Conservation (phyloP, 495 filamentous ascomycete genomes). For the Xylaria grammica region DNA sequence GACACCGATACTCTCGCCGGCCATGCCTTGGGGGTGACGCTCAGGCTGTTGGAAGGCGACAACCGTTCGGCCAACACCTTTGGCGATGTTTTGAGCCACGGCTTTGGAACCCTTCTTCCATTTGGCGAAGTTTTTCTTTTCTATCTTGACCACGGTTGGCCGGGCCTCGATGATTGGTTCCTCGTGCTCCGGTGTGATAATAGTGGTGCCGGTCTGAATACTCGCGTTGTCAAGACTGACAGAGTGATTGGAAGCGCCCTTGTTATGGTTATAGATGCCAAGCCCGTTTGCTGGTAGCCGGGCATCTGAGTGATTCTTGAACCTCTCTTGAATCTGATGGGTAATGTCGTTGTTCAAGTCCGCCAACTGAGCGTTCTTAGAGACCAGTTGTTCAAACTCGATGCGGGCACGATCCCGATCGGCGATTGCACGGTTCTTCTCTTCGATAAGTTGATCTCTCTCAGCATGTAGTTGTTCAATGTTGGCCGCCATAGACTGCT, state of each 20-base stretch:
- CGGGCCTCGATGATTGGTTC: slow-evolving; percentile 71
- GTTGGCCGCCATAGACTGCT: slow-evolving; percentile 73
- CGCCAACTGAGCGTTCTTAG: slow-evolving; percentile 90
- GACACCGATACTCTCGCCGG: slow-evolving; percentile 62
- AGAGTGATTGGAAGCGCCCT: slow-evolving; percentile 73
- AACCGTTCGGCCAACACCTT: slow-evolving; percentile 86
- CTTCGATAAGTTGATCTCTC: slow-evolving; percentile 79
- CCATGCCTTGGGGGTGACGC: slow-evolving; percentile 57
- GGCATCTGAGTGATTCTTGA: slow-evolving; percentile 68
- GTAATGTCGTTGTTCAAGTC: slow-evolving; percentile 95
- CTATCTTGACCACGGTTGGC: slow-evolving; percentile 89
- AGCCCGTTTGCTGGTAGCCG: slow-evolving; percentile 71
- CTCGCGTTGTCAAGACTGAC: slow-evolving; percentile 59
- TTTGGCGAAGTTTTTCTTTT: slow-evolving; percentile 94
- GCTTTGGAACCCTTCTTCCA: slow-evolving; percentile 97
- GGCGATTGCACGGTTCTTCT: slow-evolving; percentile 76
- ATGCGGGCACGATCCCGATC: slow-evolving; percentile 90
- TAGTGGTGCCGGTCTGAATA: slow-evolving; percentile 59
- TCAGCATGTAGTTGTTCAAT: slow-evolving; percentile 86
- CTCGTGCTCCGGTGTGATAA: slow-evolving; percentile 69
- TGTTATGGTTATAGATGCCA: slow-evolving; percentile 80
- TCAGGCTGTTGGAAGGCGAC: slow-evolving; percentile 56
- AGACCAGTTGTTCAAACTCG: slow-evolving; percentile 91
- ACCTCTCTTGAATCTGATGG: slow-evolving; percentile 89
- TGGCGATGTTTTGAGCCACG: slow-evolving; percentile 90